Base-by-base conservation (phyloP, 495 filamentous ascomycete genomes). In the Tuber melanosporum region DNA sequence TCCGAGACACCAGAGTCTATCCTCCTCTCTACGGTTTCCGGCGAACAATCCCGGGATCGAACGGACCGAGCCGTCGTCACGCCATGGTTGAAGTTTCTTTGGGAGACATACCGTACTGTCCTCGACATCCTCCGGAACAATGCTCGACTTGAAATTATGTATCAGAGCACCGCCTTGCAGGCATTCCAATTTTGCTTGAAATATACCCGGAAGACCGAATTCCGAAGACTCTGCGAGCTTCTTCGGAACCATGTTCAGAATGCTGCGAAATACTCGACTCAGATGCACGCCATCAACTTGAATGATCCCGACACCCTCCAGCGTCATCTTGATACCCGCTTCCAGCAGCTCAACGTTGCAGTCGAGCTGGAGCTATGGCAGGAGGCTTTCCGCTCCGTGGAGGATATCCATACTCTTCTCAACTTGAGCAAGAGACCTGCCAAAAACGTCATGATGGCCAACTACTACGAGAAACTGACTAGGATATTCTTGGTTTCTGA, bases 371-470 rank as follows among this genome's bases (percentile, higher is more conserved):
- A 99, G 86, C 87, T 99, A 70, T 99, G 95, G 96, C 95, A 99
- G 86, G 95, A 99, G 87, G 95, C 95, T 77, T 99, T 99, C 90
- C 91, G 94, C 82, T 97, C 94, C 83, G 94, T 99, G 73, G 95
- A 99, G 85, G 95, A 99, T 85, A 99, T 98, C 81, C 95, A 99
- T 86, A 97, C 93, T n/a, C 90, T 99, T 76, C 89, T 99, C 79
- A 98, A 91, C 88, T 89, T 98, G 77, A 98, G 95, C 93, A 99
- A 99, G 89, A 92, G 95, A 72, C 94, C 94, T 57, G 92, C 95
- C n/a, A 98, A 98, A 91, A 97, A 98, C 85, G 89, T 97, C 79
- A 98, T 98, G 94, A 99, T 99, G 95, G 95, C 96, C 85, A 99
- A 98, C 87, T 99, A 99, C 90, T 99, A 98, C 86, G 96, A 99